These are phyloP conservation scores for Fusarium humuli DNA, from an alignment of 2,329 filamentous ascomycete species.

Conservation along the genomic window DNA sequence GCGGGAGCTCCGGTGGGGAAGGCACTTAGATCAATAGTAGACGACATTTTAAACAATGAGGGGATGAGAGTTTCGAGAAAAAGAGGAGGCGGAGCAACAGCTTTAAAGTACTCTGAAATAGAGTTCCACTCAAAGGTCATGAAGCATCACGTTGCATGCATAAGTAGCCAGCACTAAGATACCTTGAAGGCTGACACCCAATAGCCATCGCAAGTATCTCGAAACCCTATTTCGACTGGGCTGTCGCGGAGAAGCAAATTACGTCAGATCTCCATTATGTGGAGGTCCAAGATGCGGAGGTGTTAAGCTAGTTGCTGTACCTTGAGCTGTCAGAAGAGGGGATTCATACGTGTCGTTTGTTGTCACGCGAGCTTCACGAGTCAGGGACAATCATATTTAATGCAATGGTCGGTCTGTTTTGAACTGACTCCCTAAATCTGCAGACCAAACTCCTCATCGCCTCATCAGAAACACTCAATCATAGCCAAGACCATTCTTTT, in stretches of 20 bases:
- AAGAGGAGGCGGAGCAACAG: slow-evolving; percentile 6
- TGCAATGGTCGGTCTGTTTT: slow-evolving; percentile 35
- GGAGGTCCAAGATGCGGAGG: slow-evolving; percentile 34
- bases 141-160: slow-evolving; percentile 40
- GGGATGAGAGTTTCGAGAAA: slow-evolving; percentile 13
- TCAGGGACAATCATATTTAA: not conserved
- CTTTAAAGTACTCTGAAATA: slow-evolving; percentile 31
- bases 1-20: slow-evolving; percentile 41
- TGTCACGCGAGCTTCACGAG: slow-evolving; percentile 17
- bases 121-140: slow-evolving; percentile 36
- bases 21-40: slow-evolving; percentile 37
- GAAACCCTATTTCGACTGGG: slow-evolving; percentile 28
- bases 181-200: slow-evolving; percentile 23
- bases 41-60: slow-evolving; percentile 34
- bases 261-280: slow-evolving; percentile 41
- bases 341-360: slow-evolving; percentile 22
- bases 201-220: slow-evolving; percentile 14
- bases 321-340: slow-evolving; percentile 26
- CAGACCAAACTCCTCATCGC: slow-evolving; percentile 43
- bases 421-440: slow-evolving; percentile 30
- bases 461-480: slow-evolving; percentile 33
- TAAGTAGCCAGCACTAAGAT: slow-evolving; percentile 16
- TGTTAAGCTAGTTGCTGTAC: slow-evolving; percentile 14
- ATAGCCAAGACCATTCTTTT: slow-evolving; percentile 37
- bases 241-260: slow-evolving; percentile 21